These are phyloP conservation scores for Sugiyamaella mastotermitis DNA, from an alignment of 805 yeast genomes.

Conservation along the genomic window DNA sequence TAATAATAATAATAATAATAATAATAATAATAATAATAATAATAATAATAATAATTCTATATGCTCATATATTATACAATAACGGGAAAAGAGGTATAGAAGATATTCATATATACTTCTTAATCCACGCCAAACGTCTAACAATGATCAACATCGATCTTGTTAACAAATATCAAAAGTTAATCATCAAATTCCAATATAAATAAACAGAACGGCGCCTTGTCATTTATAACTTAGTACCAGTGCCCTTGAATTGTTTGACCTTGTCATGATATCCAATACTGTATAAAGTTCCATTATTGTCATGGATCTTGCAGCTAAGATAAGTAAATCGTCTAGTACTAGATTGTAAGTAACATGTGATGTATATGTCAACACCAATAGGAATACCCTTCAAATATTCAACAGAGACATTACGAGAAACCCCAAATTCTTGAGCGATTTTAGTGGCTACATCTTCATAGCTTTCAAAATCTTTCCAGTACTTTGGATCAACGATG, in stretches of 20 bases:
- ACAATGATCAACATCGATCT: no score
- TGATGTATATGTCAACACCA: conserved; percentile 17
- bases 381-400: conserved; percentile 28
- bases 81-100: no score
- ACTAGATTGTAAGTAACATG: conserved; percentile 21
- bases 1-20: neutral
- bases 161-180: neutral
- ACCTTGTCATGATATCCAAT: conserved; percentile 29
- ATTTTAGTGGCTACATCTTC: conserved; percentile 7
- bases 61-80: no score
- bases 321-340: conserved; percentile 24
- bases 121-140: no score
- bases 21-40: neutral
- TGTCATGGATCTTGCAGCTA: conserved; percentile 17
- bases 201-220: conserved; percentile 1
- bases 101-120: no score
- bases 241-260: conserved; percentile 15
- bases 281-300: conserved; percentile 19
- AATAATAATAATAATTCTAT: no score
- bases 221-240: conserved; percentile 4
- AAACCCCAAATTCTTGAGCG: conserved; percentile 21
- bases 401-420: conserved; percentile 25
- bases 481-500: conserved; percentile 22
- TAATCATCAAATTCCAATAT: neutral
- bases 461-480: conserved; percentile 14